These are phyloP conservation scores for Colletotrichum limetticola DNA, from an alignment of 2,329 filamentous ascomycete genomes.

Conservation along the genomic window DNA sequence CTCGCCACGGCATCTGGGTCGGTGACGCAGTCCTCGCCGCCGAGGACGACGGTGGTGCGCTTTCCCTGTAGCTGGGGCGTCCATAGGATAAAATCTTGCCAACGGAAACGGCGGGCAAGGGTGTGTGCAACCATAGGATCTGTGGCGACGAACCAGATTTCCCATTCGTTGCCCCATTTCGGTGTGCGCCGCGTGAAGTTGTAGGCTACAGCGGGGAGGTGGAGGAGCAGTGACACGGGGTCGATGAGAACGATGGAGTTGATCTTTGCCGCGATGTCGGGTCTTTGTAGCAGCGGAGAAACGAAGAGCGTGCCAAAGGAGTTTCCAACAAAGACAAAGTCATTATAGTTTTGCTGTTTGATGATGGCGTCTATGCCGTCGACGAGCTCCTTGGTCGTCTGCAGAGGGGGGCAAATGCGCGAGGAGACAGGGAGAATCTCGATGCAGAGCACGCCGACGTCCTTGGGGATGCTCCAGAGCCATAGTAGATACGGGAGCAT, in stretches of 20 bases:
- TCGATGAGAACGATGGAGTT: conserved; percentile 62
- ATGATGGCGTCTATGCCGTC: conserved; percentile 57
- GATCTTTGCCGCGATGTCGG: conserved; percentile 56
- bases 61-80: conserved; percentile 66
- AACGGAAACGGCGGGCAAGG: conserved; percentile 75
- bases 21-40: conserved; percentile 39
- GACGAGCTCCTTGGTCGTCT: conserved; percentile 34
- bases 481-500: conserved; percentile 71
- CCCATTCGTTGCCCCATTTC: conserved; percentile 71
- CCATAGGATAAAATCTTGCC: conserved; percentile 78
- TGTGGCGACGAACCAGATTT: conserved; percentile 77
- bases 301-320: conserved; percentile 73
- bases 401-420: conserved; percentile 62
- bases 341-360: conserved; percentile 64
- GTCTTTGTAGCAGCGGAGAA: conserved; percentile 52
- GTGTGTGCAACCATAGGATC: conserved; percentile 75
- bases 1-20: conserved; percentile 39
- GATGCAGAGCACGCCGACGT: conserved; percentile 71
- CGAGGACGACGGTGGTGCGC: conserved; percentile 40
- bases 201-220: conserved; percentile 76
- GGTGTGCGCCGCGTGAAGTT: conserved; percentile 72
- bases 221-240: conserved; percentile 75
- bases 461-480: conserved; percentile 57
- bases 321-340: conserved; percentile 72
- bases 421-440: conserved; percentile 75